A percentile compares a stretch with the other conserved stretches of the same genome.
phyloP scores from a whole-genome alignment of 805 yeast species.

The Candida sphagnicola region DNA sequence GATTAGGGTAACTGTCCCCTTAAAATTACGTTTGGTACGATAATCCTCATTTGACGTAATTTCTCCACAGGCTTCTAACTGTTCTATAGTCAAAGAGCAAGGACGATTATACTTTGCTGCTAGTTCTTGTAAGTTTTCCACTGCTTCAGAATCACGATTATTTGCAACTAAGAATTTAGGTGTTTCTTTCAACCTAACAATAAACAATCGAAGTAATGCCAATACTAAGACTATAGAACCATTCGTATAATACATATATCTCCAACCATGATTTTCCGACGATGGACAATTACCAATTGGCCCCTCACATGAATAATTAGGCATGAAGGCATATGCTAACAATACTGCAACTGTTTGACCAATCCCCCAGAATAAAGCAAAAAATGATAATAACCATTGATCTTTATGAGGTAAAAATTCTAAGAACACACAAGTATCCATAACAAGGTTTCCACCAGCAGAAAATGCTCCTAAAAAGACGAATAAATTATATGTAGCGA shows the following conservation, averaged over 20 bases:
- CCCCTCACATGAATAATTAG: slow-evolving; percentile 41
- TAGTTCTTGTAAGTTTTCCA: slow-evolving; percentile 35
- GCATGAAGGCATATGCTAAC: slow-evolving; percentile 55
- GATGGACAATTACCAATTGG: slow-evolving; percentile 35
- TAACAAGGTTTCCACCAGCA: slow-evolving; percentile 55
- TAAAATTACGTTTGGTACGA: slow-evolving; percentile 17
- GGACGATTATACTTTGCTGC: slow-evolving; percentile 46
- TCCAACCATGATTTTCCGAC: slow-evolving; percentile 55
- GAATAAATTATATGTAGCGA: slow-evolving; percentile 48
- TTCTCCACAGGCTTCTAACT: slow-evolving; percentile 43
- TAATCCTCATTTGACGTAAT: slow-evolving; percentile 15
- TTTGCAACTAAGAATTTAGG: slow-evolving; percentile 54
- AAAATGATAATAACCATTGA: slow-evolving; percentile 49
- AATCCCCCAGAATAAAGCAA: slow-evolving; percentile 56
- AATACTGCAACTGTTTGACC: slow-evolving; percentile 54
- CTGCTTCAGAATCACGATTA: slow-evolving; percentile 51
- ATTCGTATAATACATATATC: slow-evolving; percentile 49
- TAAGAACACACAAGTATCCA: slow-evolving; percentile 50
- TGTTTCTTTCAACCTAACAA: slow-evolving; percentile 44
- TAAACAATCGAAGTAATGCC: slow-evolving; percentile 29
- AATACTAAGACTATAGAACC: slow-evolving; percentile 45
- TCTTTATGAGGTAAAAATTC: slow-evolving; percentile 50
- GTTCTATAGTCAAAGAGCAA: slow-evolving; percentile 43
- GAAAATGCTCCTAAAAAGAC: slow-evolving; percentile 42
- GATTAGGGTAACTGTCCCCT: slow-evolving; percentile 18